These are phyloP conservation scores for Neoboletus magnificus DNA, from an alignment of 768 basidiomycete genomes.

Conservation along the genomic window DNA sequence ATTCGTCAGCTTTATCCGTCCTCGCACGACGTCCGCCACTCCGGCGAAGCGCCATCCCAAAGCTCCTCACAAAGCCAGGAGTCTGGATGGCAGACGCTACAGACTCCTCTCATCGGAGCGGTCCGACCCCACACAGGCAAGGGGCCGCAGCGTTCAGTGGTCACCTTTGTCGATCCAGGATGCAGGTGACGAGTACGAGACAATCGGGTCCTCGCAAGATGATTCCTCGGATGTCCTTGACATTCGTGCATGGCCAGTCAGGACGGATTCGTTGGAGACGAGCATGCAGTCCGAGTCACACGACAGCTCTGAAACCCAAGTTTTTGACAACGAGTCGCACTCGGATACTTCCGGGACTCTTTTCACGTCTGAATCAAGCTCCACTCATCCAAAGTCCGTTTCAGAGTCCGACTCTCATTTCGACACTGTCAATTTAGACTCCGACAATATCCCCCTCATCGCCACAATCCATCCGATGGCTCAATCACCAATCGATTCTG, in stretches of 20 bases:
- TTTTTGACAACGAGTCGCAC: neutral
- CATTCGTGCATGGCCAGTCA: constrained; percentile 11
- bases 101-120: constrained; percentile 17
- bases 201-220: neutral
- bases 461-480: neutral
- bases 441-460: constrained; percentile 9
- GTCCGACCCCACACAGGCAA: neutral
- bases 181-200: neutral
- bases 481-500: neutral
- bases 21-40: constrained; percentile 9
- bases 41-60: constrained; percentile 4
- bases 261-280: neutral
- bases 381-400: constrained; percentile 2
- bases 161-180: neutral
- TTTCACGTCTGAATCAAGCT: neutral
- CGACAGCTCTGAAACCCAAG: neutral
- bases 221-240: constrained; percentile 23
- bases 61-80: constrained; percentile 5
- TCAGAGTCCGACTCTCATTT: constrained; percentile 10
- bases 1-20: constrained; percentile 12
- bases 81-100: constrained; percentile 6
- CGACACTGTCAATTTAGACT: neutral
- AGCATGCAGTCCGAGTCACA: neutral
- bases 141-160: neutral
- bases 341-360: constrained; percentile 25